Conservation (phyloP, 2,329 filamentous ascomycete species). For the Juglanconis juglandina region DNA sequence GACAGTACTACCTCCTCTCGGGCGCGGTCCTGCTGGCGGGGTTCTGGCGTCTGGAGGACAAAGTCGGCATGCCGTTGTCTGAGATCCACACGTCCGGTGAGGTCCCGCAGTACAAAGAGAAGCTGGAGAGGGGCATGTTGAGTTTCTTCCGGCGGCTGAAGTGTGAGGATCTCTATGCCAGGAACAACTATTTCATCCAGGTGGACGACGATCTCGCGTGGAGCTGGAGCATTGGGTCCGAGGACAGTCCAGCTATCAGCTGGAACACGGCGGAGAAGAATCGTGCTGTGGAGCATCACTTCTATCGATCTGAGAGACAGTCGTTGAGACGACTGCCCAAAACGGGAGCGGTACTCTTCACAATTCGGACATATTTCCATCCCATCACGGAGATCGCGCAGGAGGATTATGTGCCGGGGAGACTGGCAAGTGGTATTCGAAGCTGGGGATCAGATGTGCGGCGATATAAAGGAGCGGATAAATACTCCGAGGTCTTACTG, state of each 20-base stretch:
- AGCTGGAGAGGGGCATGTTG: slow-evolving; percentile 74
- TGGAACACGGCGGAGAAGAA: slow-evolving; percentile 78
- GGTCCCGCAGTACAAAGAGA: slow-evolving; percentile 69
- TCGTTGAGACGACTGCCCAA: slow-evolving; percentile 60
- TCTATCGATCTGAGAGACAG: slow-evolving; percentile 75
- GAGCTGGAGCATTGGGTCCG: slow-evolving; percentile 71
- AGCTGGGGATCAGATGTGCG: slow-evolving; percentile 80
- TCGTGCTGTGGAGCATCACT: slow-evolving; percentile 68
- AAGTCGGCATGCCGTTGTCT: slow-evolving; percentile 73
- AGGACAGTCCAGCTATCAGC: slow-evolving; percentile 61
- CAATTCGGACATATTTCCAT: slow-evolving; percentile 76
- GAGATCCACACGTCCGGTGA: slow-evolving; percentile 77
- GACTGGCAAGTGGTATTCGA: slow-evolving; percentile 72
- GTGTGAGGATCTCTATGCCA: slow-evolving; percentile 59
- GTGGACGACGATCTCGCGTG: slow-evolving; percentile 75
- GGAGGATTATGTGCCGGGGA: slow-evolving; percentile 74
- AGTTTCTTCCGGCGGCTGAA: slow-evolving; percentile 74
- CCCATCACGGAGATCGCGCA: slow-evolving; percentile 64
- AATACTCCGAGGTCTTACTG: slow-evolving; percentile 69
- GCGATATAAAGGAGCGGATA: slow-evolving; percentile 73
- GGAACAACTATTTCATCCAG: slow-evolving; percentile 87
- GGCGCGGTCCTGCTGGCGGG: slow-evolving; percentile 73
- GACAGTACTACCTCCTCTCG: slow-evolving; percentile 76
- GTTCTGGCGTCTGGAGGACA: slow-evolving; percentile 80
- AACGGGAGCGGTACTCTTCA: slow-evolving; percentile 63